Evolutionary conservation across 371 early-diverging fungal genomes (phyloP).

Genomic region (Blastocladiella emersonii): DNA sequence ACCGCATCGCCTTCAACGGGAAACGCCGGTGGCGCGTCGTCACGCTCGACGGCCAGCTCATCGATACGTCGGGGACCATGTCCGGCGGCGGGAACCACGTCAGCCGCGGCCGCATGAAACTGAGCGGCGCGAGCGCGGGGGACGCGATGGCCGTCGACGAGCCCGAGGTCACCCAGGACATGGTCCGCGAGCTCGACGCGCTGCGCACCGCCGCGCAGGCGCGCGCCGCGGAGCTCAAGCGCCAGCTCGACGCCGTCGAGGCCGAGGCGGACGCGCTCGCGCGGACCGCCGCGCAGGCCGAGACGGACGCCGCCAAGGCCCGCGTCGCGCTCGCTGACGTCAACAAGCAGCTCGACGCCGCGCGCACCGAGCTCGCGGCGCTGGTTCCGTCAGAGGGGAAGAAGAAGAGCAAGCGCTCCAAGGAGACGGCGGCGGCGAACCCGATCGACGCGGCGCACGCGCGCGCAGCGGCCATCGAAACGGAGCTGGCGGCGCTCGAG

Average conservation of each 20-base stretch:
- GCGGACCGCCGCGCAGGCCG: constrained; percentile 10
- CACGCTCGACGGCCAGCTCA: constrained; percentile 89
- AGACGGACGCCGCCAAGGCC: background rate
- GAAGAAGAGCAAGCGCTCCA: constrained; percentile 24
- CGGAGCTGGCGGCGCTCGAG: constrained; percentile 46
- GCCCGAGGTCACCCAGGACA: constrained; percentile 37
- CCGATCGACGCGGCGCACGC: too few species aligned
- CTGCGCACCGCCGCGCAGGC: constrained; percentile 42
- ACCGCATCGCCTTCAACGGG: constrained; percentile 73
- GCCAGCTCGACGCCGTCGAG: background rate
- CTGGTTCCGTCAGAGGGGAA: background rate
- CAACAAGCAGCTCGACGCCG: constrained; percentile 9
- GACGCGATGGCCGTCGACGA: too few species aligned
- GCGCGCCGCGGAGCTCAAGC: constrained; percentile 12
- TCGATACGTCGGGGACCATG: constrained; percentile 96
- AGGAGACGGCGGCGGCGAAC: constrained; percentile 33
- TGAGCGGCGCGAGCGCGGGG: background rate
- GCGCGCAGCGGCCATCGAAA: constrained; percentile 33
- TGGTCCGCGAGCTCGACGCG: constrained; percentile 35
- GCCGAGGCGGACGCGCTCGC: constrained; percentile 5
- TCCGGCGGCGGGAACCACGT: constrained; percentile 78
- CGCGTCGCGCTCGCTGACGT: constrained; percentile 8
- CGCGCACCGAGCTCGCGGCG: background rate
- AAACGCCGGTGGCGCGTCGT: constrained; percentile 82
- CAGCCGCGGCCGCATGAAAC: constrained; percentile 64